A percentile compares a stretch with the other conserved stretches of the same genome.
Evolutionary conservation across 2,329 filamentous ascomycete genomes (phyloP).

Genomic region (Karstenula rhodostoma): DNA sequence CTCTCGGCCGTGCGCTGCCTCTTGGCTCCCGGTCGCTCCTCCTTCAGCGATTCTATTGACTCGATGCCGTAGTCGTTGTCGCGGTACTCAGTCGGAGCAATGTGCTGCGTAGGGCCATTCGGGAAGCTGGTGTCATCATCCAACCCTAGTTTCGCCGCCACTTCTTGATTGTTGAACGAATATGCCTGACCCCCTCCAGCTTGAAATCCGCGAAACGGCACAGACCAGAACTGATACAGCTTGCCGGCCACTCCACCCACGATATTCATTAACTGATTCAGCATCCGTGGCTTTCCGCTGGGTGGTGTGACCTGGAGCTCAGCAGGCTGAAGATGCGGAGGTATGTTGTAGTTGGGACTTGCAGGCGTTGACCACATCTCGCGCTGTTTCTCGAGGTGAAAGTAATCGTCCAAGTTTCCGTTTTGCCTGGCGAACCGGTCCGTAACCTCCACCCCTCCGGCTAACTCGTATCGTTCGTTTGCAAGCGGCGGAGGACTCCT

Average conservation of each 20-base stretch:
- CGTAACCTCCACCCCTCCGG: slow-evolving; percentile 60
- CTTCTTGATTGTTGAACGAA: slow-evolving; percentile 55
- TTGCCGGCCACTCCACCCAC: slow-evolving; percentile 76
- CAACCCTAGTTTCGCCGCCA: slow-evolving; percentile 33
- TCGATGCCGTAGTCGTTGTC: slow-evolving; percentile 57
- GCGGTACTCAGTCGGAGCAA: slow-evolving; percentile 64
- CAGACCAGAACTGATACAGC: slow-evolving; percentile 83
- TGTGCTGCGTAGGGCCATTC: slow-evolving; percentile 37
- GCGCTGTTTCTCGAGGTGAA: slow-evolving; percentile 46
- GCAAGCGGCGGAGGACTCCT: slow-evolving; percentile 56
- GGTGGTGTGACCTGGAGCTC: slow-evolving; percentile 29
- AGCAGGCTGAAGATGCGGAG: slow-evolving; percentile 22
- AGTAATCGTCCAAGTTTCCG: slow-evolving; percentile 55
- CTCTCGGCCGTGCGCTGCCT: slow-evolving; percentile 57
- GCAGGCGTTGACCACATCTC: slow-evolving; percentile 46
- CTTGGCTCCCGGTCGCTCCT: slow-evolving; percentile 57
- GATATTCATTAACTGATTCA: slow-evolving; percentile 62
- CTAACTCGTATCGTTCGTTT: slow-evolving; percentile 61
- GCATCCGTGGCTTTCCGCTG: slow-evolving; percentile 36
- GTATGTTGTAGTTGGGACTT: slow-evolving; percentile 30
- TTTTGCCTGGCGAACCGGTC: slow-evolving; percentile 47
- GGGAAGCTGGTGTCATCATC: slow-evolving; percentile 27
- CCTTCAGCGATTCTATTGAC: slow-evolving; percentile 55
- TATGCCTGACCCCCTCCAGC: slow-evolving; percentile 83
- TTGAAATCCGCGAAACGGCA: slow-evolving; percentile 82